Base-by-base conservation (phyloP, 1,139 yeast genomes). In the Yamadazyma jaroonii region DNA sequence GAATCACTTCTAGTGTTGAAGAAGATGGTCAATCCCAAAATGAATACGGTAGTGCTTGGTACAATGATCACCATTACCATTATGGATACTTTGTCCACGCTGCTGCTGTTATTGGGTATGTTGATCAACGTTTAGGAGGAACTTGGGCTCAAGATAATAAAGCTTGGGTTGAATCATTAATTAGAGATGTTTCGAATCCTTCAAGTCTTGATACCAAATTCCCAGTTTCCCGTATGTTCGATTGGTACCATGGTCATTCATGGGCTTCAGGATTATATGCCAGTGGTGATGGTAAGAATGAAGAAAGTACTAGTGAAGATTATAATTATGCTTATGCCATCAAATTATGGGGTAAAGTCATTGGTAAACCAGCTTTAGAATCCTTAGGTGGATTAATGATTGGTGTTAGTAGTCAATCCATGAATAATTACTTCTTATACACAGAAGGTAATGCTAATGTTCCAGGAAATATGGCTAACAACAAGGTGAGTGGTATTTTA, bases 31-130 rank as follows among this genome's bases (percentile, higher is more conserved):
- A 17, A 12, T 26, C 30, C 10, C 57, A 56, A 20, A 58, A 59
- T 27, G 67, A 61, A 37, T 85, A 62, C 54, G 94, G 92, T 22
- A 66, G 79, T 47, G 73, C 83, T 11, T 79, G 74, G 60, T 84
- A 84, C 61, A 84, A 84, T 49, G 92, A 84, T 57, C 92, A 81
- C 53, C 92, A 84, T 54, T 84, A 83, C 77, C 92, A 85, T 53
- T 84, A 82, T 54, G 90, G 92, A 20, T 84, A 84, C 60, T 76
- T 75, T 50, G 72, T 85, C 37, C 89, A 84, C 50, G 84, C 92
- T 7, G 89, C 90, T 6, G 92, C 94, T 3, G 72, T 83, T 34
- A 71, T 84, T 38, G 92, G 84, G 11, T 67, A 77, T 44, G 72
- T 83, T 29, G 94, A 85, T 57, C 54, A 64, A 20, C 65, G 74